phyloP scores from a whole-genome alignment of 768 basidiomycete species.

The Termitomyces sp. region DNA sequence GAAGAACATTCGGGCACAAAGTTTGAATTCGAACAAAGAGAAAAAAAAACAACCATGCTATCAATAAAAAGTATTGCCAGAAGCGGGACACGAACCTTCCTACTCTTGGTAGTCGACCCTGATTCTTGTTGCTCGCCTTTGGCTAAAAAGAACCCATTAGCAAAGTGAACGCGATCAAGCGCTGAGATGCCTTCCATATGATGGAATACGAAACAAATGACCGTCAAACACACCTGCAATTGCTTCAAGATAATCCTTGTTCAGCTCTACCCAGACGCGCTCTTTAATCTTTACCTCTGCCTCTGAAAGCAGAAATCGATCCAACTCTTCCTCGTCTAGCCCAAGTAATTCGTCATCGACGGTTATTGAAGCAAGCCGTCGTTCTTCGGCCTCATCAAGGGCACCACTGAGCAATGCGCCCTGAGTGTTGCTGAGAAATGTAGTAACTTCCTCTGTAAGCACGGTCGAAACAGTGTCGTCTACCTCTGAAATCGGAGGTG shows the following conservation, averaged over 20 bases:
- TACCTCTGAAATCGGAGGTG: slow-evolving; percentile 30
- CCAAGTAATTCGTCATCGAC: slow-evolving; percentile 62
- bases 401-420: slow-evolving; percentile 55
- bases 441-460: slow-evolving; percentile 65
- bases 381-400: slow-evolving; percentile 61
- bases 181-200: background rate
- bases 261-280: slow-evolving; percentile 91
- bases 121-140: slow-evolving; percentile 55
- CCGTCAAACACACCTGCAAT: slow-evolving; percentile 60
- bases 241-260: slow-evolving; percentile 84
- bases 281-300: slow-evolving; percentile 85
- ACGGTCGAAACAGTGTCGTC: slow-evolving; percentile 60
- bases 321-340: slow-evolving; percentile 89
- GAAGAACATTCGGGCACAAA: background rate
- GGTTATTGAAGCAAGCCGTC: slow-evolving; percentile 47
- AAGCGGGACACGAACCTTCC: slow-evolving; percentile 67
- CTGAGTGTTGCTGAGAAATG: slow-evolving; percentile 56
- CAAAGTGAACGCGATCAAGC: slow-evolving; percentile 22
- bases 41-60: slow-evolving; percentile 3
- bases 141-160: slow-evolving; percentile 47
- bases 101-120: slow-evolving; percentile 44
- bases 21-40: background rate
- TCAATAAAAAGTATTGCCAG: slow-evolving; percentile 22
- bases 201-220: background rate
- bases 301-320: slow-evolving; percentile 69